Evolutionary conservation across 1,284 basidiomycete species (phyloP).

Genomic region (Papiliotrema nemorosa): DNA sequence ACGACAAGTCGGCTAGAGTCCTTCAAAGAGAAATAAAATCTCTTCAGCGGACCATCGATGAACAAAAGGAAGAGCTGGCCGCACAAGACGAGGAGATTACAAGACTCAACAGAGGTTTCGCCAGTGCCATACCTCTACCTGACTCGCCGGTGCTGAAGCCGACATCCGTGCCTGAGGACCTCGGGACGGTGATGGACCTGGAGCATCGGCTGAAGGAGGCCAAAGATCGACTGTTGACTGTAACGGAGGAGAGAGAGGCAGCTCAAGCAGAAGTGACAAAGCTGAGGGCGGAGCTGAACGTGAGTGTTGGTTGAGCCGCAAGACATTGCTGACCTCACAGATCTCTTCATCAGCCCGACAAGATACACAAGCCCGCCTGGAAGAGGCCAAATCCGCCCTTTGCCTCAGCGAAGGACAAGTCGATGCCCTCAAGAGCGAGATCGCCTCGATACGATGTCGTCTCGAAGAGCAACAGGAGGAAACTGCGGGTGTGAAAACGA

Average conservation of each 20-base stretch:
- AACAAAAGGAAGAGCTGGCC: conserved; percentile 9
- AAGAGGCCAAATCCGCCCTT: background rate
- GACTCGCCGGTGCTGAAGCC: conserved; percentile 3
- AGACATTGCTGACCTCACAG: no score
- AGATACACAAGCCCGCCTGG: background rate
- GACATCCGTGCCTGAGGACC: background rate
- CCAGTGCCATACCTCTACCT: conserved; percentile 6
- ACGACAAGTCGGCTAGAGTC: conserved; percentile 7
- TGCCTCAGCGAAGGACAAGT: background rate
- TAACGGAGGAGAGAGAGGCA: background rate
- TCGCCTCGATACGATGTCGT: background rate
- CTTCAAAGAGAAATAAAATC: conserved; percentile 21
- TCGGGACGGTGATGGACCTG: background rate
- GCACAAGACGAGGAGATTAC: conserved; percentile 10
- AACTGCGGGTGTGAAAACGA: no score
- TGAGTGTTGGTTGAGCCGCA: no score
- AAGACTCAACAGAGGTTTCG: background rate
- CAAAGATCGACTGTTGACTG: background rate
- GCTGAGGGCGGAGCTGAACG: background rate
- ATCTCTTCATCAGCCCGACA: no score
- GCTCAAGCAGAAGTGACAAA: background rate
- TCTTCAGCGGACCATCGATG: conserved; percentile 8
- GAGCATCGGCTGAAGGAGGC: conserved; percentile 6
- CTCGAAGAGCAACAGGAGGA: background rate
- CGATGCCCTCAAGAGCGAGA: background rate